Base-by-base conservation (phyloP, 305 asterid genomes). In the Fraxinus angustifolia region DNA sequence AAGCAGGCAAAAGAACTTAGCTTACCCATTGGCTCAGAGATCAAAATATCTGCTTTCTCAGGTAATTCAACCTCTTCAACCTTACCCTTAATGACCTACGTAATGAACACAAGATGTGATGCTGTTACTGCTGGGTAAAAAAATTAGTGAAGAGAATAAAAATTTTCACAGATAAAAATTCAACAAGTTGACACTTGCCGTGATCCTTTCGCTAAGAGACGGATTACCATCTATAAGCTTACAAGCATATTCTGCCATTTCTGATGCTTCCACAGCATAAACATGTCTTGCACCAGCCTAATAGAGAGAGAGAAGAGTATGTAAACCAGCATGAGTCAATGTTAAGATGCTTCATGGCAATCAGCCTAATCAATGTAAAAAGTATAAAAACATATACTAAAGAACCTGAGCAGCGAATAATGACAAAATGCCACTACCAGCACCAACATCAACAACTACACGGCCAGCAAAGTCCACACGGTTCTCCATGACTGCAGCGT, bases 221-320 rank as follows among this genome's bases (percentile, higher is more conserved):
- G 98, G 97, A 87, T 96, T 96, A 79, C 99, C 99, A 82, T 94
- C 93, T 89, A 96, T 90, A 84, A 96, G 97, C 74, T 90, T 89
- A 11, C 88, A 89, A 50, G 98, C 99, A 90, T 96, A 93, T 76
- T 93, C 98, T 30, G 99, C 97, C 97, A 96, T 94, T 86, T 96
- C 98, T 76, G 99, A 96, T 80, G 99, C 99, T 88, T 96, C 99
- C 84, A 96, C 96, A 83, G 99, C 99, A 93, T 96, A 96, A 79
- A 96, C 98, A 89, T 92, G 99, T 82, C 87, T 96, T 33, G 99
- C 99, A 85, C 99, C 99, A 83, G 98, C 97, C 99, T 96, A 84
- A 38, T 53, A 33, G 1, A 48, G 76, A 73, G 10, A 36, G 73
- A 31, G 72, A 17, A 7, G 58, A 26, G n/a, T 67, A 77, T 56